Conservation (phyloP, 2,329 filamentous ascomycete genomes). For the Pleomassaria siparia region DNA sequence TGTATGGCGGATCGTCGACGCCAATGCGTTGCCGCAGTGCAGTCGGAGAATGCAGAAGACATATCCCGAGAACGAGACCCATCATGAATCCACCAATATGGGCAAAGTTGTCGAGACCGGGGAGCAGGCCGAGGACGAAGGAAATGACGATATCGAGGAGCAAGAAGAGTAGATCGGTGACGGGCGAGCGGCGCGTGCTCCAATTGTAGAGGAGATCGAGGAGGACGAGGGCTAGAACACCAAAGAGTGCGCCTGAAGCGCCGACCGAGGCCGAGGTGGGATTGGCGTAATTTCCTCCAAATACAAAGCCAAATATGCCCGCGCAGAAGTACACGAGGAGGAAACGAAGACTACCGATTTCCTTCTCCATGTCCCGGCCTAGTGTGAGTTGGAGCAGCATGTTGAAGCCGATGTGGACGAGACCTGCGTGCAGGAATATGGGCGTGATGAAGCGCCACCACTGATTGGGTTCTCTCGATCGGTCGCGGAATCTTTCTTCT, state of each 20-base stretch:
- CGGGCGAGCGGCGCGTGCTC: conserved; percentile 73
- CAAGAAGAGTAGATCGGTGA: conserved; percentile 86
- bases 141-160: conserved; percentile 82
- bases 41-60: conserved; percentile 84
- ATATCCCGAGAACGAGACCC: conserved; percentile 84
- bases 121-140: conserved; percentile 87
- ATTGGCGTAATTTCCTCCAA: conserved; percentile 91
- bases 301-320: conserved; percentile 93
- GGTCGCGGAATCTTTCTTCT: conserved; percentile 54
- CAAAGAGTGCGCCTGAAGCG: conserved; percentile 87
- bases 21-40: conserved; percentile 74
- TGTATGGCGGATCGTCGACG: conserved; percentile 68
- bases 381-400: conserved; percentile 87
- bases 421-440: conserved; percentile 91
- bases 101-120: conserved; percentile 93
- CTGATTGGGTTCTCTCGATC: conserved; percentile 74
- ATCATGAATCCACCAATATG: conserved; percentile 96
- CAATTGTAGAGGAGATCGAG: conserved; percentile 94
- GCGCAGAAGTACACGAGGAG: conserved; percentile 85
- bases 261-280: conserved; percentile 78
- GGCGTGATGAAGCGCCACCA: conserved; percentile 97
- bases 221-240: conserved; percentile 82
- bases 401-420: conserved; percentile 96
- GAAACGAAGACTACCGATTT: conserved; percentile 86
- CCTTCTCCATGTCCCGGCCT: conserved; percentile 86